Conservation (phyloP, 306 rosid genomes). For the Glycine soja region DNA sequence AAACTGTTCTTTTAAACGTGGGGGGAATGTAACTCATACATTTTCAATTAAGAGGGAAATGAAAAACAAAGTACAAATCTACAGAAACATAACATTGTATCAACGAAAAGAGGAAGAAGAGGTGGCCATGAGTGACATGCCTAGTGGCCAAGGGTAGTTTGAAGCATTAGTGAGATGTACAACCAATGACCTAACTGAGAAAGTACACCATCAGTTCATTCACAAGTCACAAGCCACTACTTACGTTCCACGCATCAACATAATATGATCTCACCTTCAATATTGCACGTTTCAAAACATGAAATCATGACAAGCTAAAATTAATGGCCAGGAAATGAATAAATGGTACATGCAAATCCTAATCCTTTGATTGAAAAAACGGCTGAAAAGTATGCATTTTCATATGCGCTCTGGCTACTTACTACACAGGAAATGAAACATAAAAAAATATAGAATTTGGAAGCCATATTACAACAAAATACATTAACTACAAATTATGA, state of each 20-base stretch:
- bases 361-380: not conserved
- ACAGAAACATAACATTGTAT: not conserved
- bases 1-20: not conserved
- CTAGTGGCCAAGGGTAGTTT: not conserved
- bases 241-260: not conserved
- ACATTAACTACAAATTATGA: not conserved
- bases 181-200: not conserved
- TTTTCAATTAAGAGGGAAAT: not conserved
- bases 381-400: not conserved
- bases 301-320: not conserved
- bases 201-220: not conserved
- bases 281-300: not conserved
- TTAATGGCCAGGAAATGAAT: not conserved
- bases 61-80: not conserved
- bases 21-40: not conserved
- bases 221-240: not conserved
- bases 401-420: not conserved
- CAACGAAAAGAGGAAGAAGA: not conserved
- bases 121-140: not conserved
- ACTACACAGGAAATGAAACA: slow-evolving; percentile 12
- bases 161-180: not conserved
- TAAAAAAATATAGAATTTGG: not conserved
- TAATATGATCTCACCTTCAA: not conserved
- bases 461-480: not conserved
- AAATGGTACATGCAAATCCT: not conserved